A percentile compares a stretch with the other conserved stretches of the same genome.
Evolutionary conservation across 129 eudicot genomes (phyloP).

Genomic region (Rutidosis leptorrhynchoides): DNA sequence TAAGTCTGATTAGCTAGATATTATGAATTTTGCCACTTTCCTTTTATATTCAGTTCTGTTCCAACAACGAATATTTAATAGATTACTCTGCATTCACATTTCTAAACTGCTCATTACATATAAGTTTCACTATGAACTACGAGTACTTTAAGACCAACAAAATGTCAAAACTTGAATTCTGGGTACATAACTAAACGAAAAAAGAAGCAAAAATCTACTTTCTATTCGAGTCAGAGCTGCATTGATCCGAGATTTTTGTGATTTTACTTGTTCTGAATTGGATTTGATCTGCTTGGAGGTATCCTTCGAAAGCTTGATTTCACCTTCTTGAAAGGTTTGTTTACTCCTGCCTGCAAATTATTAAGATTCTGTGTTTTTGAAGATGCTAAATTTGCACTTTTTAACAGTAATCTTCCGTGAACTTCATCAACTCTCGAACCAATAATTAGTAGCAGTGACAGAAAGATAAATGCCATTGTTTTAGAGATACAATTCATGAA

Average conservation of each 20-base stretch:
- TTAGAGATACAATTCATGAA: slow-evolving; percentile 46
- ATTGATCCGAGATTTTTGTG: neutral
- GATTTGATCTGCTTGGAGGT: slow-evolving; percentile 88
- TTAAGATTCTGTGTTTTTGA: slow-evolving; percentile 43
- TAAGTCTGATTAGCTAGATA: neutral
- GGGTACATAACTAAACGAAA: slow-evolving; percentile 24
- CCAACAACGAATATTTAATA: neutral
- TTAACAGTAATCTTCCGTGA: slow-evolving; percentile 28
- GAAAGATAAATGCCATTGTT: slow-evolving; percentile 28
- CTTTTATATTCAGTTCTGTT: slow-evolving; percentile 12
- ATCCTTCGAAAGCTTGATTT: slow-evolving; percentile 54
- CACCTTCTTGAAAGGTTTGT: slow-evolving; percentile 49
- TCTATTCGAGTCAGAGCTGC: neutral
- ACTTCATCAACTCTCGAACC: slow-evolving; percentile 30
- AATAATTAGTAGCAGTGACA: slow-evolving; percentile 45
- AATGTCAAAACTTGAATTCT: neutral
- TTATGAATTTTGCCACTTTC: slow-evolving; percentile 3
- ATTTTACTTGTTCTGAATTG: slow-evolving; percentile 75
- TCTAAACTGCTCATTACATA: slow-evolving; percentile 37
- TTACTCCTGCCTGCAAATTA: slow-evolving; percentile 37
- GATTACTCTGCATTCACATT: slow-evolving; percentile 46
- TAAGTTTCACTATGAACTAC: slow-evolving; percentile 20
- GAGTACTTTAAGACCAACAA: slow-evolving; percentile 10
- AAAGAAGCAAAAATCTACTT: slow-evolving; percentile 25
- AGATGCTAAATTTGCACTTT: slow-evolving; percentile 21